A percentile compares a stretch with the other conserved stretches of the same genome.
phyloP scores from a whole-genome alignment of 768 basidiomycete genomes.

The Lentinula guzmanii region DNA sequence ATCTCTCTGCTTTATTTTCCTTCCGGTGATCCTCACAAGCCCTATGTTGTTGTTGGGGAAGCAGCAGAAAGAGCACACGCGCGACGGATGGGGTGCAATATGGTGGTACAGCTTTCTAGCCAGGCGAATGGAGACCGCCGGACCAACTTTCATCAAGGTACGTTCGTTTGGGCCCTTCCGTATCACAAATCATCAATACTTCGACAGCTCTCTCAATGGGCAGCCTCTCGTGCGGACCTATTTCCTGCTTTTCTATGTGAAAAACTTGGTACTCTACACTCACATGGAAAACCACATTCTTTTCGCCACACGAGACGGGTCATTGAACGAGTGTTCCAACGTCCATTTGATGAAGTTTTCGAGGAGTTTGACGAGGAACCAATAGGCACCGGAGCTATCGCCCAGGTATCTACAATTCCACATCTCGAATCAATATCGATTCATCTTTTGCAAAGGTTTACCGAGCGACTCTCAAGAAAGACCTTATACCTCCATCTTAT shows the following conservation, averaged over 20 bases:
- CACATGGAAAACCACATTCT: slow-evolving; percentile 77
- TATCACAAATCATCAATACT: slow-evolving; percentile 10
- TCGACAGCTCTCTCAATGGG: slow-evolving; percentile 92
- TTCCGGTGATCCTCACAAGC: slow-evolving; percentile 77
- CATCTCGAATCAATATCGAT: neutral
- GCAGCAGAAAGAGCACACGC: slow-evolving; percentile 46
- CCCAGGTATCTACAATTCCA: slow-evolving; percentile 51
- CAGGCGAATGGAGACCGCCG: slow-evolving; percentile 86
- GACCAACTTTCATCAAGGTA: slow-evolving; percentile 97
- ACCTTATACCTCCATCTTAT: slow-evolving; percentile 83
- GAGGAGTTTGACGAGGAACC: slow-evolving; percentile 82
- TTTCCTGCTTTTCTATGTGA: slow-evolving; percentile 87
- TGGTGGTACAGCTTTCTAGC: slow-evolving; percentile 94
- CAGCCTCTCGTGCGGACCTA: slow-evolving; percentile 89
- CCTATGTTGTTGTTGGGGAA: slow-evolving; percentile 79
- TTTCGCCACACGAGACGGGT: slow-evolving; percentile 73
- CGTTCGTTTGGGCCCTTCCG: slow-evolving; percentile 7
- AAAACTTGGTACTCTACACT: slow-evolving; percentile 81
- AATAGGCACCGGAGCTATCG: slow-evolving; percentile 98
- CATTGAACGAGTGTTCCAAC: slow-evolving; percentile 79
- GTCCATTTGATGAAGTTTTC: slow-evolving; percentile 84
- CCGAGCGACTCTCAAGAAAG: slow-evolving; percentile 75
- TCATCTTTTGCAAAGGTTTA: slow-evolving; percentile 56
- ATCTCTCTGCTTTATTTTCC: slow-evolving; percentile 75
- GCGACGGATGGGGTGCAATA: slow-evolving; percentile 87